Base-by-base conservation (phyloP, 2,329 filamentous ascomycete genomes). In the Rhynchosporium graminicola region DNA sequence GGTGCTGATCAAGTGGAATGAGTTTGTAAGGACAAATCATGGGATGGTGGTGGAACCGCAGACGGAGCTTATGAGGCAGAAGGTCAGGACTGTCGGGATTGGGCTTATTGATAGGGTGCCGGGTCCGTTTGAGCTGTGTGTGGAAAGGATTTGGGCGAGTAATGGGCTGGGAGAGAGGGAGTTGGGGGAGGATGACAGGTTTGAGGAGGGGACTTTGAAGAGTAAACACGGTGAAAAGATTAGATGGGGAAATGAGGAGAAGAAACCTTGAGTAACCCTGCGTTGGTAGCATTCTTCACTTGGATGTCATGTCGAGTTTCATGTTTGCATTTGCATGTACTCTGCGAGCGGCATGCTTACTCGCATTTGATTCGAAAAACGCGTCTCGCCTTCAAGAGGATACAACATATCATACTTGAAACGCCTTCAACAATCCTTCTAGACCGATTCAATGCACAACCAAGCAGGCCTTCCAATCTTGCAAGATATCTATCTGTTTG, bases 21-120 rank as follows among this genome's bases (percentile, higher is more conserved):
- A 96, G 68, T 98, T 99, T 77, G 94, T 99, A 63, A 83, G 95
- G 66, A 99, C 95, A 13, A 98, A 97, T 74, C 86, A 96, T 72
- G 95, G 95, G 6, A 87, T 91, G 71, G 91, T 96, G 1, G 88
- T 97, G 4, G 93, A 98, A 78, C 95, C 95, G 38, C 94, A 98
- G 80, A 88, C 88, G 12, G 92, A 96, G 75, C 88, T 99, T 77
- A 78, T 97, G 74, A 86, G 89, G 65, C 90, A 96, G 71, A 93
- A 92, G 76, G 87, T 99, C 36, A 84, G 87, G 73, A 96, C 88
- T 33, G 80, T 99, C 26, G 95, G 95, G 1, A 87, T 98, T 62
- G 92, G 92, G 4, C 76, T 97, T 72, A 97, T 92, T 59, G 95
- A 99, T 76, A 84, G 95, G 15, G 83, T 96, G 43, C 89, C 92